Evolutionary conservation across 768 basidiomycete genomes (phyloP), one percentile per base, ranked within the genome.

Genomic region (Lactarius akahatsu): DNA sequence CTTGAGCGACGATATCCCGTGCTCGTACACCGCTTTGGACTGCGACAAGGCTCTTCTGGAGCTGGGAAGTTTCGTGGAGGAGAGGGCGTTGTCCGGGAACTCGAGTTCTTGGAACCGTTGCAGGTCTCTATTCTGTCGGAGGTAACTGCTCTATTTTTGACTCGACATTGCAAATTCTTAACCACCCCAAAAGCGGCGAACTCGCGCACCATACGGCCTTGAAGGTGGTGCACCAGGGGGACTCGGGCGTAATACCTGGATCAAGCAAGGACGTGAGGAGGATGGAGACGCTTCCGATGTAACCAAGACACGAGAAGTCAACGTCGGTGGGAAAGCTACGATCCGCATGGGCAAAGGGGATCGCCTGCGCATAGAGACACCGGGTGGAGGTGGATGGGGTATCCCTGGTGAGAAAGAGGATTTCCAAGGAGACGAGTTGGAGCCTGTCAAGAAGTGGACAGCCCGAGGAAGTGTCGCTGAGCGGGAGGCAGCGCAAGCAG

Each of bases 1-100:
- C 82, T 98, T 41, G 96, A 98, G 74, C 85, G 95, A 57, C 86
- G 96, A 54, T 98, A 97, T 75, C 95, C 96, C 0, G 87, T 96
- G n/a, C 79, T 97, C 70, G 71, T 98, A 18, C 92, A 91, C 73
- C 86, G 84, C 72, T 97, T 97, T 74, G 90, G 87, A 6, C 74
- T 94, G 56, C 84, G 93, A 28, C 73, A 80, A 18, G 87, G 82
- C 54, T 90, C 88, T 10, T 91, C 82, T 34, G 93, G 93, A 0
- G 74, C 76, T 41, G 93, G 93, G 5, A 80, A 83, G 70, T 94
- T 83, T 81, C 79, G 78, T 36, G 94, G 94, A 2, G 94, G 94
- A 2, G 90, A 94, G 71, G 94, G 94, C 9, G 92, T 90, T 20
- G 79, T 90, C 50, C 83, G 94, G 40, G 92, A 93, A 71, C 81